phyloP scores from a whole-genome alignment of 148 eudicot species.

The Drosera capensis region DNA sequence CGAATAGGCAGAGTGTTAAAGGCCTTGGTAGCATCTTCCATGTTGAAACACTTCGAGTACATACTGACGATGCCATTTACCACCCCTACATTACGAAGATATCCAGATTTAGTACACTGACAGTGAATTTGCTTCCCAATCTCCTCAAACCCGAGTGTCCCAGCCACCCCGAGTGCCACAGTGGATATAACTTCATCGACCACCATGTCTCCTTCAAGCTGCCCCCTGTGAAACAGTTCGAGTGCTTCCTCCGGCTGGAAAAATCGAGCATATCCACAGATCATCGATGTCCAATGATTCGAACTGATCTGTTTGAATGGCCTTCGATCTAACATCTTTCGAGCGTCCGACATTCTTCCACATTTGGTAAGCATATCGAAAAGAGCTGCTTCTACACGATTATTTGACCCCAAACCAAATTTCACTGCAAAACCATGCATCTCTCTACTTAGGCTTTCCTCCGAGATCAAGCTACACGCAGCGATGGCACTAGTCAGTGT shows the following conservation, averaged over 20 bases:
- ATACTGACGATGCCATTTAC: constrained; percentile 60
- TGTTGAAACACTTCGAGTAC: constrained; percentile 67
- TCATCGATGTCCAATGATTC: constrained; percentile 46
- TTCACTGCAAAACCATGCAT: constrained; percentile 65
- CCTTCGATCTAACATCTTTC: constrained; percentile 27
- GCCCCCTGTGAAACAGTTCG: constrained; percentile 29
- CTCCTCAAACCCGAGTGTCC: constrained; percentile 42
- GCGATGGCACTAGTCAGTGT: constrained; percentile 47
- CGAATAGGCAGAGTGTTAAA: constrained; percentile 33
- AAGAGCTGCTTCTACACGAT: constrained; percentile 45
- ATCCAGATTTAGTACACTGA: constrained; percentile 35
- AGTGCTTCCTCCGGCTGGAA: constrained; percentile 57
- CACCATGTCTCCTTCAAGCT: constrained; percentile 13
- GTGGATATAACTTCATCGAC: constrained; percentile 51
- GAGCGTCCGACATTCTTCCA: constrained; percentile 62
- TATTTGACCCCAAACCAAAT: constrained; percentile 39
- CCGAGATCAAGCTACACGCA: constrained; percentile 53
- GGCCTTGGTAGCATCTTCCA: constrained; percentile 34
- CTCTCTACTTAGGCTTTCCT: constrained; percentile 40
- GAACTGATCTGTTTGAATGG: constrained; percentile 14
- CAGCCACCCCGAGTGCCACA: constrained; percentile 49
- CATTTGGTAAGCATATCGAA: constrained; percentile 83
- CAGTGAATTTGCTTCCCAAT: constrained; percentile 67
- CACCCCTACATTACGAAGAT: constrained; percentile 29
- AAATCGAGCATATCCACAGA: constrained; percentile 73